Percentiles rank a stretch among this genome's conserved stretches.
Conservation (phyloP, 306 rosid genomes). For the Cucurbita maxima region DNA sequence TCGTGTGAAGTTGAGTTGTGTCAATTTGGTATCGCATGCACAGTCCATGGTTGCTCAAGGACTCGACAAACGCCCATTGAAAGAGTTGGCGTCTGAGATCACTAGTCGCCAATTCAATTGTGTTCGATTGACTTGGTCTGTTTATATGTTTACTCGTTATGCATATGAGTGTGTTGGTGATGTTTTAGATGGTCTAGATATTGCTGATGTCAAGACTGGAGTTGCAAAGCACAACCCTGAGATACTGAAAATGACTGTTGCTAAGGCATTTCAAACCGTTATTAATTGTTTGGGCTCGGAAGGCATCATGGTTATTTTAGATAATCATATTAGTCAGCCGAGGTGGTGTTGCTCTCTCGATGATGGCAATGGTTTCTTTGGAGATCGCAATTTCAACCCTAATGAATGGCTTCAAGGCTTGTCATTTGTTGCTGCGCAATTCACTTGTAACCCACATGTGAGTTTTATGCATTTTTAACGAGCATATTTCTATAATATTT, state of each 20-base stretch:
- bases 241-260: slow-evolving; percentile 18
- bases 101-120: slow-evolving; percentile 18
- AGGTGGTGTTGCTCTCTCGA: slow-evolving; percentile 39
- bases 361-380: slow-evolving; percentile 44
- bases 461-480: background rate
- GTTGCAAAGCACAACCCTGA: slow-evolving; percentile 19
- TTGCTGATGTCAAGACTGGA: slow-evolving; percentile 6
- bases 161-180: background rate
- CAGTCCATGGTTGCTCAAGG: slow-evolving; percentile 40
- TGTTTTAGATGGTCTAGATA: slow-evolving; percentile 3
- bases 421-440: slow-evolving; percentile 18
- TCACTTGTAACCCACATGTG: slow-evolving; percentile 16
- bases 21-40: slow-evolving; percentile 30
- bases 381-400: slow-evolving; percentile 33
- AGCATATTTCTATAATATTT: no score
- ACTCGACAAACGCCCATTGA: slow-evolving; percentile 21
- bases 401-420: slow-evolving; percentile 39
- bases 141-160: slow-evolving; percentile 36
- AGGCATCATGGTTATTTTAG: slow-evolving; percentile 25
- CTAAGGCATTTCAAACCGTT: slow-evolving; percentile 18
- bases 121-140: slow-evolving; percentile 33
- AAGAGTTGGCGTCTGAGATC: slow-evolving; percentile 13
- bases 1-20: slow-evolving; percentile 25
- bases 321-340: slow-evolving; percentile 43
- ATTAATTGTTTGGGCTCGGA: slow-evolving; percentile 18